These are phyloP conservation scores for Diaporthe velutina DNA, from an alignment of 2,329 filamentous ascomycete species.

Conservation along the genomic window DNA sequence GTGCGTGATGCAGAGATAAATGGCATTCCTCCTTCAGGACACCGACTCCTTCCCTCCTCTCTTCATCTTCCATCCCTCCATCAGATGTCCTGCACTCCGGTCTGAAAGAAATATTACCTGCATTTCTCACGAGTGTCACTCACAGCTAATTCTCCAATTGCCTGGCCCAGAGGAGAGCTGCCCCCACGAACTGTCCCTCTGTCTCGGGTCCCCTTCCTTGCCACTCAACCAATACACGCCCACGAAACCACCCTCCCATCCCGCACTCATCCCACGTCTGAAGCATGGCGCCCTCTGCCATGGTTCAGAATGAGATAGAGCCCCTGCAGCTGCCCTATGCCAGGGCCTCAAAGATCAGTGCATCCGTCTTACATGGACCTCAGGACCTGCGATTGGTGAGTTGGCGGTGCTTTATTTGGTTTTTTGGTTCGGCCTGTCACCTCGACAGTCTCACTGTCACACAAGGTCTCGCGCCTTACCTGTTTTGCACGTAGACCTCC, in stretches of 20 bases:
- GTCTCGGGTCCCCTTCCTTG: slow-evolving; percentile 22
- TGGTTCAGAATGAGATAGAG: slow-evolving; percentile 52
- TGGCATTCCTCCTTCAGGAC: slow-evolving; percentile 37
- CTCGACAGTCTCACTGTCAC: slow-evolving; percentile 46
- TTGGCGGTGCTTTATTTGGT: slow-evolving; percentile 34
- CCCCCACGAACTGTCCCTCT: slow-evolving; percentile 32
- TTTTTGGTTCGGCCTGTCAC: slow-evolving; percentile 16
- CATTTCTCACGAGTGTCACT: slow-evolving; percentile 28
- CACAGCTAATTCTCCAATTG: slow-evolving; percentile 5
- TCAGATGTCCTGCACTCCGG: slow-evolving; percentile 19
- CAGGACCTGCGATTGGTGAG: slow-evolving; percentile 69
- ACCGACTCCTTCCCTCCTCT: slow-evolving; percentile 11
- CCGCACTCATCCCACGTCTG: slow-evolving; percentile 52
- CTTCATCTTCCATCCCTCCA: neutral
- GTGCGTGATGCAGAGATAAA: slow-evolving; percentile 34
- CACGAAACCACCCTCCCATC: slow-evolving; percentile 43
- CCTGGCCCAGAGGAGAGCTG: neutral
- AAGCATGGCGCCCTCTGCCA: slow-evolving; percentile 65
- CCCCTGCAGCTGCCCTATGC: slow-evolving; percentile 59
- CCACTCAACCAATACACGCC: slow-evolving; percentile 40
- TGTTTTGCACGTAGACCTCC: neutral
- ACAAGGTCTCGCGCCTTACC: slow-evolving; percentile 43
- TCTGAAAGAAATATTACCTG: slow-evolving; percentile 8
- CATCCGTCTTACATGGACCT: slow-evolving; percentile 70
- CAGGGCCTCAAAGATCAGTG: slow-evolving; percentile 61